phyloP scores from a whole-genome alignment of 2,329 filamentous ascomycete genomes.

The Fusarium chlamydosporum region DNA sequence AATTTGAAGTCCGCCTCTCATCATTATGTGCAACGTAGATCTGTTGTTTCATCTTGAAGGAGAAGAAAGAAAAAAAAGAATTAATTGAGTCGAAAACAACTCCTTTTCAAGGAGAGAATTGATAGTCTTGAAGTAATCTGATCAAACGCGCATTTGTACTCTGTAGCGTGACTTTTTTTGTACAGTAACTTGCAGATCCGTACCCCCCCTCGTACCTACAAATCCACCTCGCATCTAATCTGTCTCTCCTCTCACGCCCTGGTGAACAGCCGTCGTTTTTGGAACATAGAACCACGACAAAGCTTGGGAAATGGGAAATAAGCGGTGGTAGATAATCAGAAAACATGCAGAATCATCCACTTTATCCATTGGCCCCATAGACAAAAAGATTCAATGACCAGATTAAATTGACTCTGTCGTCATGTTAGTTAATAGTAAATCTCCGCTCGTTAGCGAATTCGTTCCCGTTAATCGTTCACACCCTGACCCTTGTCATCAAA shows the following conservation, averaged over 20 bases:
- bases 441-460: constrained; percentile 42
- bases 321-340: neutral
- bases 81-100: neutral
- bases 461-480: constrained; percentile 40
- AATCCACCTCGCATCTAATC: constrained; percentile 28
- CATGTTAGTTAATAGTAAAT: constrained; percentile 23
- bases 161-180: neutral
- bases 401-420: constrained; percentile 16
- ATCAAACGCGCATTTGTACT: neutral
- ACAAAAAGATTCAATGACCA: neutral
- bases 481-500: constrained; percentile 22
- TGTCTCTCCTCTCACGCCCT: constrained; percentile 33
- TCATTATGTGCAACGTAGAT: constrained; percentile 36
- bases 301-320: neutral
- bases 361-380: constrained; percentile 20
- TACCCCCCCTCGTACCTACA: constrained; percentile 25
- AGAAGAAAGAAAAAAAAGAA: neutral
- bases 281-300: constrained; percentile 3
- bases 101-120: neutral
- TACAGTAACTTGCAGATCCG: neutral
- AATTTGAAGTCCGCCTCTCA: constrained; percentile 25
- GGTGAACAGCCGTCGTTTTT: constrained; percentile 17
- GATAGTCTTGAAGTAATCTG: neutral
- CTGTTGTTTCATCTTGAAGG: neutral
- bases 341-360: neutral